Conservation (phyloP, 345 rosid species). For the Corymbia maculata region DNA sequence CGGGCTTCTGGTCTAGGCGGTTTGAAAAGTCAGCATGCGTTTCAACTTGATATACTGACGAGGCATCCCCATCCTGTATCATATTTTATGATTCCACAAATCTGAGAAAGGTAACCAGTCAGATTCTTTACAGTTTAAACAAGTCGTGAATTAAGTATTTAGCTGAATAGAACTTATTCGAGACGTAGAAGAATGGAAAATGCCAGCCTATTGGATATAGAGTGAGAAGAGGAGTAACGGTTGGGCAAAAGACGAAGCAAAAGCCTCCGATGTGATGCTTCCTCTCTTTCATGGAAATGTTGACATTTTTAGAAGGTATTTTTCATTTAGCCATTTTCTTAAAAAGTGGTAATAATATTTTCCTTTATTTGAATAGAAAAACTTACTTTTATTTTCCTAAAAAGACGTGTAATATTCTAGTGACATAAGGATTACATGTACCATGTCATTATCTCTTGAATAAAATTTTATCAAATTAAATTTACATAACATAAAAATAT, state of each 20-base stretch:
- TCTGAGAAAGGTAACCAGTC: neutral
- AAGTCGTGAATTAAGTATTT: neutral
- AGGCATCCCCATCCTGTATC: neutral
- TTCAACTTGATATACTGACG: neutral
- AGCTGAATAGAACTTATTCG: neutral
- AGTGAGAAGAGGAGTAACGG: neutral
- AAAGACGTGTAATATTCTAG: neutral
- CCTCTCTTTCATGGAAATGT: neutral
- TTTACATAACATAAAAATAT: neutral
- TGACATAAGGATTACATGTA: neutral
- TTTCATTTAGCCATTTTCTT: neutral
- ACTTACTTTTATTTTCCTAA: neutral
- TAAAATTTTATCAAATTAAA: neutral
- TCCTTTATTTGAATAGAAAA: neutral
- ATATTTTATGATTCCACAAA: neutral
- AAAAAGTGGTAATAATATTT: neutral
- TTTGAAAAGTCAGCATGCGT: neutral
- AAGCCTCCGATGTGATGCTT: neutral
- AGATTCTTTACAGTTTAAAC: neutral
- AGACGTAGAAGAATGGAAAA: neutral
- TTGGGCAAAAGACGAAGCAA: neutral
- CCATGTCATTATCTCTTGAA: neutral
- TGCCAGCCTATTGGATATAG: neutral
- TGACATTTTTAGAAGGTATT: neutral
- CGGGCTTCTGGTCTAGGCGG: neutral